These are phyloP conservation scores for Aspergillus hiratsukae DNA, from an alignment of 2,329 filamentous ascomycete genomes.

Conservation along the genomic window DNA sequence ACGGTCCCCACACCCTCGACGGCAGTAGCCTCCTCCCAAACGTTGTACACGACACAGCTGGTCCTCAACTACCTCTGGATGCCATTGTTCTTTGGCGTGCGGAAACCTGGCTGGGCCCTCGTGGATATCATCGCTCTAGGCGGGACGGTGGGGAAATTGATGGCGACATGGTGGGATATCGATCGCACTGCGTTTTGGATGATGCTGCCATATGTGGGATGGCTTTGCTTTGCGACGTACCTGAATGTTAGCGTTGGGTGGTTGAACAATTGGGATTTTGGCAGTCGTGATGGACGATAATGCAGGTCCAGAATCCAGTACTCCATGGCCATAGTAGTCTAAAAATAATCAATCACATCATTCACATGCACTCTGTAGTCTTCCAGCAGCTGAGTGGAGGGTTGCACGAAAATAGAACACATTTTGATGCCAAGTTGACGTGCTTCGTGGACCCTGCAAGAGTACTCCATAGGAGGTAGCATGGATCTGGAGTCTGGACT, in stretches of 20 bases:
- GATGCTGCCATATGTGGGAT: conserved; percentile 76
- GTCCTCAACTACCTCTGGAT: conserved; percentile 84
- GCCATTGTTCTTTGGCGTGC: conserved; percentile 82
- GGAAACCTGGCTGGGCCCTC: conserved; percentile 68
- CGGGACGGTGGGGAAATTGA: conserved; percentile 67
- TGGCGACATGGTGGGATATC: conserved; percentile 70
- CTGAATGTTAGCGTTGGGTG: conserved; percentile 66
- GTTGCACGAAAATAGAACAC: not conserved
- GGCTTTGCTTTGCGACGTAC: conserved; percentile 85
- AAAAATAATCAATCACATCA: not conserved
- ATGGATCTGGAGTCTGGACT: not conserved
- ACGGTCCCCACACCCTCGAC: conserved; percentile 48
- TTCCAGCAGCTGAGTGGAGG: too few relatives aligned
- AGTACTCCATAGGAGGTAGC: too few relatives aligned
- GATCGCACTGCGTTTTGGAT: conserved; percentile 69
- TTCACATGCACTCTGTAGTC: not conserved
- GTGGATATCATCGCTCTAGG: conserved; percentile 69
- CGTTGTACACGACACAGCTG: conserved; percentile 81
- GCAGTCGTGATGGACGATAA: not conserved
- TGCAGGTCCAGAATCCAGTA: not conserved
- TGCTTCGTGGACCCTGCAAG: not conserved
- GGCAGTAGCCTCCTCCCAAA: conserved; percentile 63
- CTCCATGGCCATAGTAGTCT: not conserved
- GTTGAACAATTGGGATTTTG: conserved; percentile 58
- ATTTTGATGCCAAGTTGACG: not conserved